phyloP scores from a whole-genome alignment of 2,329 filamentous ascomycete species.

The Davidsoniella neocaledoniae region DNA sequence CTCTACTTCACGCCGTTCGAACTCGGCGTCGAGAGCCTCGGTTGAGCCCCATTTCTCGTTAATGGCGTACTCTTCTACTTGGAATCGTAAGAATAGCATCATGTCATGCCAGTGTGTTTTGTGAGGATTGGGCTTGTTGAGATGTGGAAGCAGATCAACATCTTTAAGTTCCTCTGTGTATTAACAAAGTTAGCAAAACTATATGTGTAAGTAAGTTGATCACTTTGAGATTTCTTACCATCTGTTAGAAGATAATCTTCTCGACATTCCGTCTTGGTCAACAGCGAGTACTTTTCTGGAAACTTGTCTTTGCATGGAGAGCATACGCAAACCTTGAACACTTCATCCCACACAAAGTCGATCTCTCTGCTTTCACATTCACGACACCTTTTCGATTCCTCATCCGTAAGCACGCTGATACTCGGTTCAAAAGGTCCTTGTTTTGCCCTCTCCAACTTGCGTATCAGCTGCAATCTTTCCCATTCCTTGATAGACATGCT shows the following conservation, averaged over 20 bases:
- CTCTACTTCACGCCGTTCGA: constrained; percentile 58
- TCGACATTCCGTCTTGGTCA: constrained; percentile 92
- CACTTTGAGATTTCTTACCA: constrained; percentile 34
- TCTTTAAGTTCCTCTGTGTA: constrained; percentile 74
- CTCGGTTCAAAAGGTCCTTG: constrained; percentile 78
- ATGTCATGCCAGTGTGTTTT: constrained; percentile 96
- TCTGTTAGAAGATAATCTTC: constrained; percentile 94
- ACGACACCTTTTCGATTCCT: constrained; percentile 55
- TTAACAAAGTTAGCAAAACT: constrained; percentile 1
- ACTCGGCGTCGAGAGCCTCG: constrained; percentile 76
- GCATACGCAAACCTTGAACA: constrained; percentile 63
- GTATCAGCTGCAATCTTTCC: constrained; percentile 66
- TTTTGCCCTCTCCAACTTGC: constrained; percentile 54
- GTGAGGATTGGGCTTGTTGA: constrained; percentile 84
- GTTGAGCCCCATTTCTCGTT: constrained; percentile 78
- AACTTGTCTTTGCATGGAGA: constrained; percentile 70
- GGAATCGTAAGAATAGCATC: constrained; percentile 89
- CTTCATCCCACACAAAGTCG: constrained; percentile 87
- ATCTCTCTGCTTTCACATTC: constrained; percentile 79
- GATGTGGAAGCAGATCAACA: constrained; percentile 66
- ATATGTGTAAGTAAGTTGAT: not conserved
- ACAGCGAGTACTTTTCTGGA: constrained; percentile 82
- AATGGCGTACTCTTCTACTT: constrained; percentile 89
- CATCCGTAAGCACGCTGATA: constrained; percentile 54
- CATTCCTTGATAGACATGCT: constrained; percentile 85